Base-by-base conservation (phyloP, 257 asterid genomes). In the Gentiana dahurica region DNA sequence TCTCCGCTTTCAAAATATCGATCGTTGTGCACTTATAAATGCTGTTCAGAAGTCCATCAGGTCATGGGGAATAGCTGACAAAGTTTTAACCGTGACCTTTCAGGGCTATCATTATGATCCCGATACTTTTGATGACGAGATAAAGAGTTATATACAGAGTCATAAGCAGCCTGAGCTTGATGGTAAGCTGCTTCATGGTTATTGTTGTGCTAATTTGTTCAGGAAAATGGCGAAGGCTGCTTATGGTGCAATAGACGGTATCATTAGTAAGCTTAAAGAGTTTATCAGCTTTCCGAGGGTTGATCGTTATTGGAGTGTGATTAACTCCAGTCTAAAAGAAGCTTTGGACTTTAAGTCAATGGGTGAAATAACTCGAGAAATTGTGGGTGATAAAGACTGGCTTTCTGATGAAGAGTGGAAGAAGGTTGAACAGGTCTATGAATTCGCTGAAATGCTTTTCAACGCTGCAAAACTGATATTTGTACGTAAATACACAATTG, bases 131-230 rank as follows among this genome's bases (percentile, higher is more conserved):
- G 24, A 24, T 24, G 24, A 24, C 1, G 24, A 52, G 51, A 53
- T 45, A 48, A 44, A 46, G 49, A 38, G 6, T 61, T 36, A 36
- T 49, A 61, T 58, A 38, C 58, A 53, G 9, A 36, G 24, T 24
- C 60, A 24, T 24, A 24, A 24, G 24, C 24, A 24, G 24, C 24
- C 24, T 24, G 24, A 24, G 24, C 24, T 24, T 3, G 37, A 58
- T 46, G 54, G 65, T 46, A 56, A 37, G 54, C 2, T 66, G 37
- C 57, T 57, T 61, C 61, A 37, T 9, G 51, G 48, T 11, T 13
- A 46, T 47, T 71, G 76, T 58, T 66, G 66, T 62, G 73, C 76
- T 13, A 58, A 58, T 12, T 34, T 71, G n/a, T 71, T 57, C 35
- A 8, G 47, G 44, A 53, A 65, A 56, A 57, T 71, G 69, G 73